Conservation (phyloP, 2,329 filamentous ascomycete species). For the Xylaria sp. region DNA sequence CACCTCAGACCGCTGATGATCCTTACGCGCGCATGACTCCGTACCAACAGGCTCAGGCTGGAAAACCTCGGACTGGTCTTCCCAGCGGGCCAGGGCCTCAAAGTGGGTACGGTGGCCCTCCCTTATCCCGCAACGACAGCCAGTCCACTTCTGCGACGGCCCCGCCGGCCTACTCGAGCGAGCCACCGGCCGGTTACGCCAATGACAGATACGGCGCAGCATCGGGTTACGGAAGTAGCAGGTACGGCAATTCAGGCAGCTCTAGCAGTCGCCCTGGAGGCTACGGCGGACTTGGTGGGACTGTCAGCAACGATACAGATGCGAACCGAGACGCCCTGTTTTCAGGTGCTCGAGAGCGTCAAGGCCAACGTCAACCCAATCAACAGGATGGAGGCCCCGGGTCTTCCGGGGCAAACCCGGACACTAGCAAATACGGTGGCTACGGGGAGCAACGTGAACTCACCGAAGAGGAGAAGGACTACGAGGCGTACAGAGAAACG, state of each 20-base stretch:
- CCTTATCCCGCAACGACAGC: constrained; percentile 28
- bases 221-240: constrained; percentile 56
- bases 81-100: constrained; percentile 42
- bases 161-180: constrained; percentile 41
- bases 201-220: constrained; percentile 37
- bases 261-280: constrained; percentile 54
- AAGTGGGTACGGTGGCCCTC: constrained; percentile 31
- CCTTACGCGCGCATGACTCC: constrained; percentile 56
- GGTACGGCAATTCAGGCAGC: constrained; percentile 50
- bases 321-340: constrained; percentile 67
- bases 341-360: constrained; percentile 36
- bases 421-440: constrained; percentile 46
- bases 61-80: constrained; percentile 40
- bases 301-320: constrained; percentile 49
- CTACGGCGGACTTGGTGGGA: constrained; percentile 62
- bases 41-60: constrained; percentile 48
- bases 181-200: constrained; percentile 31
- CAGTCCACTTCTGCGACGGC: constrained; percentile 33
- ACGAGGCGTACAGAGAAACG: constrained; percentile 69
- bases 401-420: constrained; percentile 20
- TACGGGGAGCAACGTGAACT: constrained; percentile 74
- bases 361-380: constrained; percentile 25
- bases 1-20: constrained; percentile 49
- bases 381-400: constrained; percentile 16
- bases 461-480: constrained; percentile 79